Evolutionary conservation across 2,329 filamentous ascomycete genomes (phyloP), one percentile per base, ranked within the genome.

Genomic region (Alternaria sp.): DNA sequence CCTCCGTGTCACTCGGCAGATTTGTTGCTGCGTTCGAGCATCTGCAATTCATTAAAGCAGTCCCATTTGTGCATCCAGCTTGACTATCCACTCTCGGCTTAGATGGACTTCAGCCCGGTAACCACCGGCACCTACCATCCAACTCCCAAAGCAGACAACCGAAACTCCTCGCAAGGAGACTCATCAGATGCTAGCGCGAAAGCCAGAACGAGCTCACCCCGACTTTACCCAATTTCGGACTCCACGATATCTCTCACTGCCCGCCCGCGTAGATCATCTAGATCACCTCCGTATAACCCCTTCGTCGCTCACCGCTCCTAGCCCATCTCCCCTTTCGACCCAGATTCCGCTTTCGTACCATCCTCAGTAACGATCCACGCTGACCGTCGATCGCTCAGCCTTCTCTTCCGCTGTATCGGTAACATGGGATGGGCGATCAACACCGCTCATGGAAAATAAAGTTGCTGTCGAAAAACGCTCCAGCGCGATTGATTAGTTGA

Each of bases 1-100:
- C n/a, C 1, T 9, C 32, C 1, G 4, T n/a, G 15, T 9, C 4
- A 9, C 4, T 1, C 1, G 8, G 3, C 30, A 32, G 30, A 1
- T 3, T 2, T 32, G 30, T 7, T 32, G 13, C 30, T 32, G 6
- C 30, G 30, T 32, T 8, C 30, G 15, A 32, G 6, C 13, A 15
- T 13, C 13, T 6, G 30, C 30, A 28, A 12, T 11, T 17, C 5
- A 40, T 40, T 11, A 40, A 17, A 17, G 5, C 9, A 40, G 1
- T 0, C 11, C 6, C 36, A 40, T 11, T 40, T 40, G 9, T 40
- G 36, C 36, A 40, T 40, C 15, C 36, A 2, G 3, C 9, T 2
- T 17, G 36, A 40, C 36, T 40, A 40, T 40, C 36, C 36, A 11
- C 36, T 40, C n/a, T 40, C n/a, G 36, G 36, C 5, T 3, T 40